These are phyloP conservation scores for Aspergillus funiculosus DNA, from an alignment of 495 filamentous ascomycete genomes.

Conservation along the genomic window DNA sequence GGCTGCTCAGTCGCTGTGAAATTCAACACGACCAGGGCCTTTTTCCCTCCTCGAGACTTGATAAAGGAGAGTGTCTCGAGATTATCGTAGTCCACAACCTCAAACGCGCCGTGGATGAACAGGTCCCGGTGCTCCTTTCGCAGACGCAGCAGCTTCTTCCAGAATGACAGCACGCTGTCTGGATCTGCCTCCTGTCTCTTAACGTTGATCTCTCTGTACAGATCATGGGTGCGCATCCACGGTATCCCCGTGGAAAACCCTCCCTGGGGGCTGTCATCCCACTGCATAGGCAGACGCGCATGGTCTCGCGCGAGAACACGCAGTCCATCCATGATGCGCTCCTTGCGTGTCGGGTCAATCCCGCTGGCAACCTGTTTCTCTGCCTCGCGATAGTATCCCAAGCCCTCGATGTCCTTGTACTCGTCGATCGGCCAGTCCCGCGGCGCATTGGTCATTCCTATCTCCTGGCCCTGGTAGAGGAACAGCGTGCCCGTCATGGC, in stretches of 20 bases:
- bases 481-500: conserved; percentile 59
- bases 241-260: conserved; percentile 37
- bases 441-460: conserved; percentile 64
- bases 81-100: conserved; percentile 35
- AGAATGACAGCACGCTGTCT: conserved; percentile 41
- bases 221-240: conserved; percentile 51
- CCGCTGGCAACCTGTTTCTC: conserved; percentile 1
- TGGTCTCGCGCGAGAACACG: conserved; percentile 41
- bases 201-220: conserved; percentile 41
- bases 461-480: conserved; percentile 64
- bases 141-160: conserved; percentile 36
- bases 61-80: conserved; percentile 28
- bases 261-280: conserved; percentile 43
- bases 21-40: conserved; percentile 23
- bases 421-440: conserved; percentile 51
- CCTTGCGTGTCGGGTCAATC: conserved; percentile 12
- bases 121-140: conserved; percentile 45
- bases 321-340: too few species aligned
- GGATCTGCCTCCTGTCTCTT: conserved; percentile 33
- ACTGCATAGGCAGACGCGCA: conserved; percentile 53
- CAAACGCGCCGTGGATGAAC: conserved; percentile 51
- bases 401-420: conserved; percentile 58
- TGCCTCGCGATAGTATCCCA: conserved; percentile 46
- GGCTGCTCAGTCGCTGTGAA: conserved; percentile 18
- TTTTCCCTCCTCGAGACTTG: conserved; percentile 15